Conservation (phyloP, 2,329 filamentous ascomycete genomes). For the Alternaria sp. region DNA sequence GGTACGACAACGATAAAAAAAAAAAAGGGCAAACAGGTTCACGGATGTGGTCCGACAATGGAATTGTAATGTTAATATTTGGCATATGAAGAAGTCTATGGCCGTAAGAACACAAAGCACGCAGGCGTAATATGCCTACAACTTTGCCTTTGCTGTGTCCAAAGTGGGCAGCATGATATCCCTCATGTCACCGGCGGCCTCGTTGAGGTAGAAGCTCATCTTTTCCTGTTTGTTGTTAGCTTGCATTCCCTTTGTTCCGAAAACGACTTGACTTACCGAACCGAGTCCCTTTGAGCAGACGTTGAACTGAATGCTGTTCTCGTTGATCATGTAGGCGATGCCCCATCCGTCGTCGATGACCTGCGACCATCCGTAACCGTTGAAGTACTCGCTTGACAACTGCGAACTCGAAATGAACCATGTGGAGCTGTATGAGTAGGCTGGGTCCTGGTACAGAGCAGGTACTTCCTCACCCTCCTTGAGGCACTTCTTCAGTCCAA, state of each 20-base stretch:
- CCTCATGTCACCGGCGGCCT: slow-evolving; percentile 89
- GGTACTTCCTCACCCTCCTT: slow-evolving; percentile 83
- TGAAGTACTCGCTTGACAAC: slow-evolving; percentile 96
- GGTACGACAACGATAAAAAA: neutral
- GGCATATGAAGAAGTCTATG: neutral
- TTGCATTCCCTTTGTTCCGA: neutral
- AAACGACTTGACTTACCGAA: slow-evolving; percentile 56
- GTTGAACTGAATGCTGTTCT: slow-evolving; percentile 99
- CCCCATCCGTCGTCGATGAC: slow-evolving; percentile 96
- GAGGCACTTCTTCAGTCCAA: slow-evolving; percentile 92
- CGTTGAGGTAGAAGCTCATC: slow-evolving; percentile 96
- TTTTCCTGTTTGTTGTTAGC: slow-evolving; percentile 63
- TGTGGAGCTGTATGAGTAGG: slow-evolving; percentile 81
- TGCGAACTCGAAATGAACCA: slow-evolving; percentile 94
- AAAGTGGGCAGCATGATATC: slow-evolving; percentile 85
- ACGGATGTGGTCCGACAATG: neutral
- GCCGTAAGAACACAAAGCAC: neutral
- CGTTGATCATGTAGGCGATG: slow-evolving; percentile 99
- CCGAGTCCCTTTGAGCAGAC: slow-evolving; percentile 93
- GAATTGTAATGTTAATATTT: neutral
- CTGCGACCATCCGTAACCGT: slow-evolving; percentile 98
- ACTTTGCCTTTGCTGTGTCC: slow-evolving; percentile 83
- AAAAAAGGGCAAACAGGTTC: neutral
- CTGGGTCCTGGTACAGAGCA: slow-evolving; percentile 84
- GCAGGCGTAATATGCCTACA: slow-evolving; percentile 62